Percentiles rank a stretch among this genome's conserved stretches.
Evolutionary conservation across 2,329 filamentous ascomycete genomes (phyloP).

Genomic region (Triangularia verruculosa): DNA sequence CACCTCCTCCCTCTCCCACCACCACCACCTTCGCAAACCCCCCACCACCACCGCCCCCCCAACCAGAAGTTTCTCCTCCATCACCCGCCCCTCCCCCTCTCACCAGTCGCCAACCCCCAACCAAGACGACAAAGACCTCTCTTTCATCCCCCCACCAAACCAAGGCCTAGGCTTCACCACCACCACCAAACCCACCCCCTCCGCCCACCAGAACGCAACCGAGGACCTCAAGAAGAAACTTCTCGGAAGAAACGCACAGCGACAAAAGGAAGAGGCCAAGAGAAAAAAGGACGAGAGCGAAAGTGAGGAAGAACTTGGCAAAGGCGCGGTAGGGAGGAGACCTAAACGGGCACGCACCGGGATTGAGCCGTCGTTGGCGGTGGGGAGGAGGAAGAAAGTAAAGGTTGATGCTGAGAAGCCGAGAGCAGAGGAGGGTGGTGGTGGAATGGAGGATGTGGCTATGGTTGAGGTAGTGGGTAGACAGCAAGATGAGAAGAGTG

Average conservation of each 20-base stretch:
- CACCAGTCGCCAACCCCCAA: constrained; percentile 23
- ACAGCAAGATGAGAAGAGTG: neutral
- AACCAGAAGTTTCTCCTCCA: constrained; percentile 13
- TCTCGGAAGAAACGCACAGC: constrained; percentile 28
- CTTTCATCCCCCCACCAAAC: constrained; percentile 30
- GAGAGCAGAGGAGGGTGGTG: neutral
- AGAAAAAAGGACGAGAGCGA: constrained; percentile 26
- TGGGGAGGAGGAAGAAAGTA: neutral
- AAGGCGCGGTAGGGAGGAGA: constrained; percentile 20
- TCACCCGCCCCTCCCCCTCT: neutral
- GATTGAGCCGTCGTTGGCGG: no score
- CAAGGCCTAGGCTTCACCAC: constrained; percentile 43
- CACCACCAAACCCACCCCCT: neutral
- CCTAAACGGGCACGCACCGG: neutral
- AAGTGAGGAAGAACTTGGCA: constrained; percentile 34
- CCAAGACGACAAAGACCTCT: neutral
- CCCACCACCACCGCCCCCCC: constrained; percentile 2
- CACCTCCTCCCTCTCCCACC: constrained; percentile 30
- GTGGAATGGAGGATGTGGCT: neutral
- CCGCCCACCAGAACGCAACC: constrained; percentile 23
- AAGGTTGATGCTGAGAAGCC: neutral
- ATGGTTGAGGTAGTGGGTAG: neutral
- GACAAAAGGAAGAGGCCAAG: constrained; percentile 24
- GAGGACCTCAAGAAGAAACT: constrained; percentile 22
- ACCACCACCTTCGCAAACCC: constrained; percentile 25